Evolutionary conservation across 768 basidiomycete species (phyloP).

Genomic region (Cubamyces lactineus): DNA sequence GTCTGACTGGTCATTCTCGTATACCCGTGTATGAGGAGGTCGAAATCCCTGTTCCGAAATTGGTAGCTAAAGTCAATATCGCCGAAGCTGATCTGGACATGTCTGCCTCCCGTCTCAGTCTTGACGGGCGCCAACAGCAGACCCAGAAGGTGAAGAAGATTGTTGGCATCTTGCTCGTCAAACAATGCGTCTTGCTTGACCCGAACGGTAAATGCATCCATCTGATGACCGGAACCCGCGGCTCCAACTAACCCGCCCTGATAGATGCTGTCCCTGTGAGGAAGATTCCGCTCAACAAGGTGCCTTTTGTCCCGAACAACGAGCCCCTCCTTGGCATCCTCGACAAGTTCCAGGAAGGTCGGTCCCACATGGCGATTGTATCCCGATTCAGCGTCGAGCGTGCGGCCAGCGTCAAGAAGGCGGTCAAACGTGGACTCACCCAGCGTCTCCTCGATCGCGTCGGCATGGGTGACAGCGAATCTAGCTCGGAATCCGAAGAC

Average conservation of each 20-base stretch:
- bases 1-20: constrained; percentile 81
- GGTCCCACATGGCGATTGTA: constrained; percentile 92
- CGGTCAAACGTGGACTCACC: constrained; percentile 78
- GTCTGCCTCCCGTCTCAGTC: constrained; percentile 27
- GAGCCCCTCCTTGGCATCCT: constrained; percentile 83
- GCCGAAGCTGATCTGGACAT: constrained; percentile 17
- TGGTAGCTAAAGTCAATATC: constrained; percentile 21
- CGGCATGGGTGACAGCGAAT: constrained; percentile 66
- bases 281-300: constrained; percentile 83
- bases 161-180: constrained; percentile 84
- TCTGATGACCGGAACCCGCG: constrained; percentile 8
- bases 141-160: constrained; percentile 76
- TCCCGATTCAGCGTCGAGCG: constrained; percentile 39
- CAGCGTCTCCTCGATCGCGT: constrained; percentile 77
- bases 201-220: constrained; percentile 56
- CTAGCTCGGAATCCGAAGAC: constrained; percentile 50
- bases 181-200: constrained; percentile 86
- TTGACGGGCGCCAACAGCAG: constrained; percentile 23
- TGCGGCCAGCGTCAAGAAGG: constrained; percentile 82
- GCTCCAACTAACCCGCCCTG: constrained; percentile 9
- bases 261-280: constrained; percentile 82
- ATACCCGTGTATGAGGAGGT: constrained; percentile 85
- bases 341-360: constrained; percentile 88
- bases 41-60: constrained; percentile 52
- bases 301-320: constrained; percentile 85